These are phyloP conservation scores for Astragalus glycyphyllos DNA, from an alignment of 306 rosid genomes.

Conservation along the genomic window DNA sequence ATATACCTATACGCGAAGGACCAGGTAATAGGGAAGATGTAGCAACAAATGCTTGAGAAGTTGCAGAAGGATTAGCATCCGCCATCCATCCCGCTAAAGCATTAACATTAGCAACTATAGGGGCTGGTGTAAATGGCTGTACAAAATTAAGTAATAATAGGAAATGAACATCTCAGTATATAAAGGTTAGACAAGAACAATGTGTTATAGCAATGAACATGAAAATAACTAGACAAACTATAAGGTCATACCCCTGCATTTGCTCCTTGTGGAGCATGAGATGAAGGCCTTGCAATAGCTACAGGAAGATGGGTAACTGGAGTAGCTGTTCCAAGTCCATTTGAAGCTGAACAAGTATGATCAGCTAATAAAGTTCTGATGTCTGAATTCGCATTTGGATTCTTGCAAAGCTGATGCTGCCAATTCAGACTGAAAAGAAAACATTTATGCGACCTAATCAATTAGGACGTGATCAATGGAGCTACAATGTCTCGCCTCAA, in stretches of 20 bases:
- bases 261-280: slow-evolving; percentile 59
- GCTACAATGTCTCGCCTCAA: too few relatives aligned
- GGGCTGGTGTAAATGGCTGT: slow-evolving; percentile 56
- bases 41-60: too few relatives aligned
- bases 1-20: too few relatives aligned
- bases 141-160: slow-evolving; percentile 1
- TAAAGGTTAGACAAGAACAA: slow-evolving; percentile 1
- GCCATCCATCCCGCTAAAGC: too few relatives aligned
- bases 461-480: slow-evolving; percentile 16
- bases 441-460: slow-evolving; percentile 16
- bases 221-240: slow-evolving; percentile 42
- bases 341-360: slow-evolving; percentile 65
- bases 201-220: background rate
- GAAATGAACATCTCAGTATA: background rate
- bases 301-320: slow-evolving; percentile 57
- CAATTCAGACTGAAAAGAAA: slow-evolving; percentile 72
- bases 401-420: slow-evolving; percentile 81
- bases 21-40: too few relatives aligned
- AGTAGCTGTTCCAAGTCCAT: slow-evolving; percentile 54
- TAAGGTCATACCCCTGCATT: slow-evolving; percentile 46
- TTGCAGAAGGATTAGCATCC: too few relatives aligned
- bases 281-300: slow-evolving; percentile 58
- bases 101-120: slow-evolving; percentile 41
- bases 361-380: slow-evolving; percentile 67
- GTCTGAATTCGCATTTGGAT: slow-evolving; percentile 63